Conservation (phyloP, 164 flowering plant species). For the Kingdonia uniflora region DNA sequence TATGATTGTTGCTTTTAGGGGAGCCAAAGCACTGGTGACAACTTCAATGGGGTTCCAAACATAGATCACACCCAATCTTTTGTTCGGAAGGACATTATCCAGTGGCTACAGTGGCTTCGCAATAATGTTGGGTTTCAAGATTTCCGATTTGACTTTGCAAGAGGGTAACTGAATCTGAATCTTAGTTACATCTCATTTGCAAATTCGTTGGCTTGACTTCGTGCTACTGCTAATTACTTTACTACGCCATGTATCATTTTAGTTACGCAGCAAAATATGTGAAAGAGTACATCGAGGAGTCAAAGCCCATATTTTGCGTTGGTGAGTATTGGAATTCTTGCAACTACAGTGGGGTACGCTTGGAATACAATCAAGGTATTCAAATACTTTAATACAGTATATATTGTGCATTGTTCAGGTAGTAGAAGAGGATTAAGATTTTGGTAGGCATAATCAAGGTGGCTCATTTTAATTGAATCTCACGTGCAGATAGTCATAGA, state of each 20-base stretch:
- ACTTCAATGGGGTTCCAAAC: slow-evolving; percentile 84
- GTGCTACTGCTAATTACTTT: too few relatives aligned
- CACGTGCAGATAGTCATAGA: slow-evolving; percentile 70
- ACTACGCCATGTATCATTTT: background rate
- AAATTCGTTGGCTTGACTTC: too few relatives aligned
- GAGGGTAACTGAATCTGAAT: slow-evolving; percentile 42
- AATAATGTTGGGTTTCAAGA: slow-evolving; percentile 75
- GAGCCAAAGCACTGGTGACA: slow-evolving; percentile 77
- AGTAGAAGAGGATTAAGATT: too few relatives aligned
- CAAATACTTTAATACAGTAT: too few relatives aligned
- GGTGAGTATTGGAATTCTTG: slow-evolving; percentile 98
- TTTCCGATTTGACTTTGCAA: slow-evolving; percentile 96
- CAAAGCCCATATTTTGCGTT: slow-evolving; percentile 78
- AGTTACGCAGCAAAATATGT: slow-evolving; percentile 85
- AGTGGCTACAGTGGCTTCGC: slow-evolving; percentile 77
- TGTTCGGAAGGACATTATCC: slow-evolving; percentile 68
- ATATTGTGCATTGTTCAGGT: background rate
- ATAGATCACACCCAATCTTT: slow-evolving; percentile 73
- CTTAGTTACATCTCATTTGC: background rate
- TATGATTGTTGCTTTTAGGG: slow-evolving; percentile 39
- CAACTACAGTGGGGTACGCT: slow-evolving; percentile 39
- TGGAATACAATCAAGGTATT: slow-evolving; percentile 92
- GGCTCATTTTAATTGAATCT: background rate
- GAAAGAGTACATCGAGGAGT: slow-evolving; percentile 68
- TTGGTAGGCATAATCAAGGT: too few relatives aligned